Evolutionary conservation across 2,329 filamentous ascomycete species (phyloP), one percentile per base, ranked within the genome.

Genomic region (Talaromyces rugulosus): DNA sequence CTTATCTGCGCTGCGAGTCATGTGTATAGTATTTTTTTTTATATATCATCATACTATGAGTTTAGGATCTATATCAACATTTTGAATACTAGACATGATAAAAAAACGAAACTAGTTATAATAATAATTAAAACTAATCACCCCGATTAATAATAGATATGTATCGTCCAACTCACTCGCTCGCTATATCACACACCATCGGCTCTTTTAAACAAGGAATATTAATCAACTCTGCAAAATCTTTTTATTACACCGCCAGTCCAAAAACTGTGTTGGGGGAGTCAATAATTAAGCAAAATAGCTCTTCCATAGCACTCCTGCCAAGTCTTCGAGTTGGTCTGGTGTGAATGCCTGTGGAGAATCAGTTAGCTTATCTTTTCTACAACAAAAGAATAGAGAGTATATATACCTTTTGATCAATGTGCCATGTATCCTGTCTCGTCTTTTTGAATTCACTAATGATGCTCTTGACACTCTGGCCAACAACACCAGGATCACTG

Each of bases 361-460:
- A 18, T n/a, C 16, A 23, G 66, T 57, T 63, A 56, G 31, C 50
- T 23, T 56, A 58, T 51, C 60, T 28, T 59, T 56, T 31, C 40
- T 34, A 23, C 40, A 18, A 36, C 66, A 58, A 54, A 58, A 36
- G 16, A 61, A 42, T 12, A 27, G 3, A 11, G 7, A 23, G 30
- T 16, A 18, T 30, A 31, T 86, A 77, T 80, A 96, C 95, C 89
- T 96, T 98, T 69, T 96, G 91, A 80, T 99, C 95, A 64, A 96
- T 94, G 70, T 89, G 89, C 95, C 95, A 99, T 68, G 94, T 99
- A 81, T 99, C 95, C 77, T 99, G 95, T 74, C 95, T 88, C 53
- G 95, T 99, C 85, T 99, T 99, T 82, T 99, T 99, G 83, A 99
- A 99, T 71, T 99, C 96, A 64, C 92, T 92, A 66, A 99, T 81